phyloP scores from a whole-genome alignment of 2,329 filamentous ascomycete genomes.

The Westerdykella aurantiaca region DNA sequence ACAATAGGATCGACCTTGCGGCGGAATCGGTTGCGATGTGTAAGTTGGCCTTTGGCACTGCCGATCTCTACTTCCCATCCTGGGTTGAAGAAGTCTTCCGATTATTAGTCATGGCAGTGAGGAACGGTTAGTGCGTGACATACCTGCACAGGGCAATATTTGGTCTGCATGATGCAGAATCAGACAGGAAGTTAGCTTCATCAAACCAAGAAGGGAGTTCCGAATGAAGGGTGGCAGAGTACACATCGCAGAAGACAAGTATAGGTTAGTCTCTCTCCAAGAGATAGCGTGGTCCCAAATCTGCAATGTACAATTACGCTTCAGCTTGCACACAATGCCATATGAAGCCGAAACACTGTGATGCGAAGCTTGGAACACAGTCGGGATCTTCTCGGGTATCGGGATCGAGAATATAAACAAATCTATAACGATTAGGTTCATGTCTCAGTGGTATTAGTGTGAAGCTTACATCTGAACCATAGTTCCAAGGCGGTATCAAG shows the following conservation, averaged over 20 bases:
- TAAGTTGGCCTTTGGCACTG: conserved; percentile 51
- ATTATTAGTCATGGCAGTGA: not conserved
- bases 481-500: conserved; percentile 44
- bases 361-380: conserved; percentile 59
- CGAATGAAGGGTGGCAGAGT: conserved; percentile 38
- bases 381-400: conserved; percentile 51
- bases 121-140: not conserved
- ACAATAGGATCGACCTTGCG: conserved; percentile 60
- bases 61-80: conserved; percentile 60
- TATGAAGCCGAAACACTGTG: conserved; percentile 58
- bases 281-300: conserved; percentile 61
- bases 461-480: conserved; percentile 40
- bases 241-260: conserved; percentile 38
- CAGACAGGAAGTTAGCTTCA: conserved; percentile 39
- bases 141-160: conserved; percentile 34
- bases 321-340: conserved; percentile 57
- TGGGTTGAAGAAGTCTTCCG: conserved; percentile 58
- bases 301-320: conserved; percentile 54
- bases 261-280: conserved; percentile 51
- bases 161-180: conserved; percentile 53
- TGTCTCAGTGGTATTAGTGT: not conserved
- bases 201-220: conserved; percentile 36
- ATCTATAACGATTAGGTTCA: conserved; percentile 20
- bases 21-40: conserved; percentile 53
- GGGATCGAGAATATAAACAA: conserved; percentile 54